Base-by-base conservation (phyloP, 129 eudicot genomes). In the Daucus carota region DNA sequence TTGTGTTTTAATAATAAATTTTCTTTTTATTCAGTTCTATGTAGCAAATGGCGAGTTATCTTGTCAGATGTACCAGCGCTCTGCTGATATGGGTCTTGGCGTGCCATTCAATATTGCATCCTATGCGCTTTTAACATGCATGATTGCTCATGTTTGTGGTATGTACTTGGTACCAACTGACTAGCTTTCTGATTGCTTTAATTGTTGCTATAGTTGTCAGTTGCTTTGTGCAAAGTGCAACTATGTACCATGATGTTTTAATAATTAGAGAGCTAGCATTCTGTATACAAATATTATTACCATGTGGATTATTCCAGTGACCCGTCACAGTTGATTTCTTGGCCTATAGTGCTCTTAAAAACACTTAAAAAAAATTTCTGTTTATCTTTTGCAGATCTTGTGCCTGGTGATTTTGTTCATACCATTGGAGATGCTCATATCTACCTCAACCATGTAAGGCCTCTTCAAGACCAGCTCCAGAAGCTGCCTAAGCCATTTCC, bases 1-100 rank as follows among this genome's bases (percentile, higher is more conserved):
- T 57, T 32, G 47, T 71, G 43, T 72, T 70, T 43, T 12, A 43
- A 48, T 75, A 28, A 73, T 46, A n/a, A n/a, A 42, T 40, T 63
- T 52, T 57, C 47, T 34, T 77, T 29, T 45, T 75, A 38, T 34
- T 32, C 87, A 93, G 98, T 93, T 93, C 73, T 91, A 93, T 78
- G 97, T 93, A 29, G 90, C 88, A 80, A 89, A 91, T 33, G 97
- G 98, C 57, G 98, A 93, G 84, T 78, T 93, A 84, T 93, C 97
- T 52, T 93, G 98, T 80, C 97, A 87, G 80, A 91, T 93, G 98
- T 93, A 93, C 81, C 98, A 93, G 81, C 90, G 97, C 11, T 93
- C 98, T 44, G 98, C 98, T 74, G 98, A 93, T 82, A 90, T 93
- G 97, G 98, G 97, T 73, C 87, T 93, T 10, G 97, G 98, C 22